Evolutionary conservation across 2,329 filamentous ascomycete genomes (phyloP).

Genomic region (Botryosphaeria dothidea): DNA sequence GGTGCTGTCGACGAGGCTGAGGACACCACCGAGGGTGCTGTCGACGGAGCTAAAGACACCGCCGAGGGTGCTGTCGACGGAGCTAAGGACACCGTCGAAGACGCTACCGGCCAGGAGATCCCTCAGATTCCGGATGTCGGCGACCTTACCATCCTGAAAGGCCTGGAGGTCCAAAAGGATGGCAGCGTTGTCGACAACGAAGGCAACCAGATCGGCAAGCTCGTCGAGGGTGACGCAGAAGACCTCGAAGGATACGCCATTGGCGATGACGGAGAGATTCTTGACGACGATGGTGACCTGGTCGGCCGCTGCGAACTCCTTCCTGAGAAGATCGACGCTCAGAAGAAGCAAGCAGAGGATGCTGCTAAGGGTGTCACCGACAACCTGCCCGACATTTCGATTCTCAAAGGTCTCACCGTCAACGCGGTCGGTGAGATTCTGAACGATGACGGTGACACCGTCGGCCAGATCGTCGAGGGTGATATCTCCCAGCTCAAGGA

Average conservation of each 20-base stretch:
- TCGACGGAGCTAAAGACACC: constrained; percentile 23
- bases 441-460: constrained; percentile 53
- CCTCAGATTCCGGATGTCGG: constrained; percentile 36
- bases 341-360: constrained; percentile 35
- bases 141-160: constrained; percentile 50
- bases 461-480: constrained; percentile 50
- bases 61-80: constrained; percentile 23
- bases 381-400: constrained; percentile 46
- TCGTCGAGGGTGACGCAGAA: constrained; percentile 55
- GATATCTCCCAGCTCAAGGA: constrained; percentile 51
- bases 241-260: constrained; percentile 54
- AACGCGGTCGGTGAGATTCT: constrained; percentile 50
- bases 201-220: constrained; percentile 50
- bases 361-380: constrained; percentile 29
- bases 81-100: constrained; percentile 26
- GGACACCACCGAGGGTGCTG: constrained; percentile 25
- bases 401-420: constrained; percentile 50
- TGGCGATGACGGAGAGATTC: constrained; percentile 56
- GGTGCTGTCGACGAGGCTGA: constrained; percentile 22
- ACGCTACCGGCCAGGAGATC: constrained; percentile 30
- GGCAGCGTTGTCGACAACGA: constrained; percentile 55
- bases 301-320: constrained; percentile 55
- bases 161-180: constrained; percentile 55
- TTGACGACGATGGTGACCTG: constrained; percentile 56
- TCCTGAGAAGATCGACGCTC: constrained; percentile 44